Conservation (phyloP, 768 basidiomycete genomes). For the Psilocybe azurescens region DNA sequence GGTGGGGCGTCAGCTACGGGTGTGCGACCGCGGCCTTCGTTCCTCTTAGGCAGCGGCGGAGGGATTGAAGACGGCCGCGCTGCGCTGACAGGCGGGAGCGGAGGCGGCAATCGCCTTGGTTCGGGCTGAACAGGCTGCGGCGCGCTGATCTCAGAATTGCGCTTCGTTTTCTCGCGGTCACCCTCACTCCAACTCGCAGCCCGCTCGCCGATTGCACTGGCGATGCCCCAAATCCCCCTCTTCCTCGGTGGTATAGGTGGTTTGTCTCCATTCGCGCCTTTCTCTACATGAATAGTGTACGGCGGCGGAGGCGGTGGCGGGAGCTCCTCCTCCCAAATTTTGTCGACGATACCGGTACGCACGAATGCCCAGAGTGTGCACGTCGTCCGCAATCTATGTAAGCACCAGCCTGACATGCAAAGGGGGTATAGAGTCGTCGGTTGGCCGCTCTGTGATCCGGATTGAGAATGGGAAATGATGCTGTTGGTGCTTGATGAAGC, state of each 20-base stretch:
- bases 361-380: conserved; percentile 92
- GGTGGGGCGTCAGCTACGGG: conserved; percentile 14
- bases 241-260: conserved; percentile 71
- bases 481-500: conserved; percentile 16
- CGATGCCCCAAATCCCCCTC: conserved; percentile 71
- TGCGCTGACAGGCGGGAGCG: conserved; percentile 38
- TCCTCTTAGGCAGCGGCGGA: conserved; percentile 60
- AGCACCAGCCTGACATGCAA: conserved; percentile 86
- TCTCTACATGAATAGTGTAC: conserved; percentile 22
- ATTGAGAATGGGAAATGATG: conserved; percentile 28
- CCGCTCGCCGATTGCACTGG: conserved; percentile 62
- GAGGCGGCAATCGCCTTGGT: conserved; percentile 32
- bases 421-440: conserved; percentile 72
- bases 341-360: conserved; percentile 79
- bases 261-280: conserved; percentile 37
- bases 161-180: conserved; percentile 39
- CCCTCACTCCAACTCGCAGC: conserved; percentile 61
- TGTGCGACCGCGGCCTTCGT: conserved; percentile 36
- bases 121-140: conserved; percentile 11
- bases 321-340: conserved; percentile 86
- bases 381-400: conserved; percentile 81
- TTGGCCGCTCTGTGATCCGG: conserved; percentile 27
- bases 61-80: conserved; percentile 33
- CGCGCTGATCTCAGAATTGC: conserved; percentile 23
- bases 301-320: conserved; percentile 42